Evolutionary conservation across 352 stramenopile species (phyloP).

Genomic region (Ochromonadaceae sp.): DNA sequence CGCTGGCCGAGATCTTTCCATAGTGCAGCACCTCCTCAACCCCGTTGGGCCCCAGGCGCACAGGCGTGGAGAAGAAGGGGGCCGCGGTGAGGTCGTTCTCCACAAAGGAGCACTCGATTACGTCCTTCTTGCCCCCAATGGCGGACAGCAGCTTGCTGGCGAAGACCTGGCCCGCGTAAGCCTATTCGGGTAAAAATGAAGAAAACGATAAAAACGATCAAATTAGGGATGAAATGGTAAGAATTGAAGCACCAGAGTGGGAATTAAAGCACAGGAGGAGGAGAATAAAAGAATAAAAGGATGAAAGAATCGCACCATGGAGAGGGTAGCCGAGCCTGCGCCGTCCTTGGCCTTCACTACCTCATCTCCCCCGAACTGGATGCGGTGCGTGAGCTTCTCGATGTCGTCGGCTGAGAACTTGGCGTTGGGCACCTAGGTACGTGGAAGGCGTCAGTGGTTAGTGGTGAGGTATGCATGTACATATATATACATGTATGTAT

Average conservation of each 20-base stretch:
- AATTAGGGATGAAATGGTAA: background rate
- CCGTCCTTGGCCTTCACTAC: constrained; percentile 95
- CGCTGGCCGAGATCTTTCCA: constrained; percentile 54
- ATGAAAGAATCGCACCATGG: constrained; percentile 77
- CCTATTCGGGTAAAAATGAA: constrained; percentile 29
- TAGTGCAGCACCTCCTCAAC: constrained; percentile 84
- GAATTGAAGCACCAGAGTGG: background rate
- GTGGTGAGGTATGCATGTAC: background rate
- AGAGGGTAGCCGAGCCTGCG: constrained; percentile 91
- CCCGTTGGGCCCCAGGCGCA: constrained; percentile 81
- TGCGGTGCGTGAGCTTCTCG: constrained; percentile 82
- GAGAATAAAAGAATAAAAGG: too few species aligned
- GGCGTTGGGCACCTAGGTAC: constrained; percentile 39
- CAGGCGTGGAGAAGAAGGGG: constrained; percentile 80
- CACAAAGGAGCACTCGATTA: constrained; percentile 93
- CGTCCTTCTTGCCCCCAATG: constrained; percentile 75
- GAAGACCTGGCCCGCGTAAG: constrained; percentile 92
- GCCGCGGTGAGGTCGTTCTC: constrained; percentile 84
- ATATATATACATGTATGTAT: background rate
- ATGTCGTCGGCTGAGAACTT: constrained; percentile 83
- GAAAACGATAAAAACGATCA: background rate
- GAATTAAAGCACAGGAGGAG: too few species aligned
- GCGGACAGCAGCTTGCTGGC: constrained; percentile 74
- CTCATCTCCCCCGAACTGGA: constrained; percentile 85
- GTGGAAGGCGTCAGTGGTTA: background rate